Evolutionary conservation across 1,139 yeast species (phyloP).

Genomic region (Blastobotrys indianensis): DNA sequence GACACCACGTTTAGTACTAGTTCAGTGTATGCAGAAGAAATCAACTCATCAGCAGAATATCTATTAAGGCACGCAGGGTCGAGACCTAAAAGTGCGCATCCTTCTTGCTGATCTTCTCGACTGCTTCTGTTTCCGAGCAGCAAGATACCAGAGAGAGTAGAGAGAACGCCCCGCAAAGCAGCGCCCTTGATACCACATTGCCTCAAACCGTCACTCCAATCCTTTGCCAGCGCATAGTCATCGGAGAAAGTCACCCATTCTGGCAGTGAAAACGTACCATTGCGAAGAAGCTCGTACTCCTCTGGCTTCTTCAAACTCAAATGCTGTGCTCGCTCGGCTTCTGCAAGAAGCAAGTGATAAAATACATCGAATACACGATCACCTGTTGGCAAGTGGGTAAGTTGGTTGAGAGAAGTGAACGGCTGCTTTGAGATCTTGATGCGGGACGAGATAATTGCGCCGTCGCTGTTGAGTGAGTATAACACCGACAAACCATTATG

Average conservation of each 20-base stretch:
- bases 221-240: slow-evolving; percentile 36
- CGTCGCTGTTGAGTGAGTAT: slow-evolving; percentile 31
- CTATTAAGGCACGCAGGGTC: slow-evolving; percentile 29
- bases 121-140: slow-evolving; percentile 32
- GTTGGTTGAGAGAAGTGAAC: slow-evolving; percentile 30
- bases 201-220: slow-evolving; percentile 37
- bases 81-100: slow-evolving; percentile 37
- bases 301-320: slow-evolving; percentile 32
- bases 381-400: slow-evolving; percentile 29
- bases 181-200: slow-evolving; percentile 34
- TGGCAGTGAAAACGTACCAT: slow-evolving; percentile 33
- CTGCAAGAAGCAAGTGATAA: slow-evolving; percentile 34
- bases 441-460: slow-evolving; percentile 34
- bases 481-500: slow-evolving; percentile 35
- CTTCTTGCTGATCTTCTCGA: slow-evolving; percentile 35
- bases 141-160: slow-evolving; percentile 36
- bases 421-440: slow-evolving; percentile 30
- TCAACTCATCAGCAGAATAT: slow-evolving; percentile 31
- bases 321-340: slow-evolving; percentile 29
- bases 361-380: slow-evolving; percentile 37
- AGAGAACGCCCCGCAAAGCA: slow-evolving; percentile 30
- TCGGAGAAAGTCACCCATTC: slow-evolving; percentile 35
- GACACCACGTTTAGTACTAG: slow-evolving; percentile 32
- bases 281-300: slow-evolving; percentile 32
- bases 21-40: slow-evolving; percentile 32